Conservation (phyloP, 371 early-diverging fungal genomes). For the Mortierella polycephala region DNA sequence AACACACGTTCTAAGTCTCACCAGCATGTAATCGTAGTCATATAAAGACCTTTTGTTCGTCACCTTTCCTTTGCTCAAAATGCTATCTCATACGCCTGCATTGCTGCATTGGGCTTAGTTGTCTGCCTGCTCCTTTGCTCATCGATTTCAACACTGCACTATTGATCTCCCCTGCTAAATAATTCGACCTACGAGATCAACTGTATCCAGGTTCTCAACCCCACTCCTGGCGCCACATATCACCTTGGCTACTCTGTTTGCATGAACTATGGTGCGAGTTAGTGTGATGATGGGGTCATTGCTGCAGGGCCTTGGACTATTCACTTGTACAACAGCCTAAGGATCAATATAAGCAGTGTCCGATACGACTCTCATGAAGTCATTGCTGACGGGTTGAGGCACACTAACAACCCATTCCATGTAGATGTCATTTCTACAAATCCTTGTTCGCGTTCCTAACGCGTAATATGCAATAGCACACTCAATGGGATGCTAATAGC, state of each 20-base stretch:
- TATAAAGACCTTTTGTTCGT: too few relatives aligned
- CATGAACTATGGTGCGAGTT: conserved; percentile 23
- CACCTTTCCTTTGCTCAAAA: too few relatives aligned
- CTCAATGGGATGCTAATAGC: conserved; percentile 1
- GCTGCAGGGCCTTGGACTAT: conserved; percentile 37
- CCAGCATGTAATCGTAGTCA: too few relatives aligned
- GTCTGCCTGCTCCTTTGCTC: conserved; percentile 8
- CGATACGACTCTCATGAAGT: conserved; percentile 39
- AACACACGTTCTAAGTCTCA: too few relatives aligned
- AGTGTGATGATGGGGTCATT: conserved; percentile 12
- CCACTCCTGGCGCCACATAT: conserved; percentile 28
- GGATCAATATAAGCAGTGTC: conserved; percentile 14
- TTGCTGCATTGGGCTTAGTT: too few relatives aligned
- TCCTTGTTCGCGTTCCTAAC: too few relatives aligned
- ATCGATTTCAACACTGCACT: not conserved
- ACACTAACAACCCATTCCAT: not conserved
- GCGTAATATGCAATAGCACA: not conserved
- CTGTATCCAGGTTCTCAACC: conserved; percentile 33
- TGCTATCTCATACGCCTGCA: too few relatives aligned
- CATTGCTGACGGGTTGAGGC: conserved; percentile 30
- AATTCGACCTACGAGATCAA: conserved; percentile 38
- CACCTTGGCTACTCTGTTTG: conserved; percentile 35
- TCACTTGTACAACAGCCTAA: conserved; percentile 42
- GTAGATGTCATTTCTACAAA: not conserved
- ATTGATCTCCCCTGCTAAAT: not conserved